A percentile compares a stretch with the other conserved stretches of the same genome.
Conservation (phyloP, 148 eudicot species). For the Polygonum maritimum region DNA sequence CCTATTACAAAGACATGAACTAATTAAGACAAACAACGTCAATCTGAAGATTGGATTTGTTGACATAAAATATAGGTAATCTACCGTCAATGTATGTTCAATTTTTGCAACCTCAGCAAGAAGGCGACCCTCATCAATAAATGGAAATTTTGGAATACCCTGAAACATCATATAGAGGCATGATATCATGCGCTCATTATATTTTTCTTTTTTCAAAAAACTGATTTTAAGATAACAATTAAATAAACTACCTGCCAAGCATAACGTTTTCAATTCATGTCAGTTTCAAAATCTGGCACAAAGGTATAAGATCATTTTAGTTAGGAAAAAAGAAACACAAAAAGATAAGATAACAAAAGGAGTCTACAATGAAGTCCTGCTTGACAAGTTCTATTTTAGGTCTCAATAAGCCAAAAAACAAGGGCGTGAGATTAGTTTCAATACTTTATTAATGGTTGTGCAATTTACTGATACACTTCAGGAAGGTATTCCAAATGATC, state of each 20-base stretch:
- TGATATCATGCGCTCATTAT: background rate
- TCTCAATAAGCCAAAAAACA: background rate
- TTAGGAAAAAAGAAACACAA: background rate
- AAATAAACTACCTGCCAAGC: constrained; percentile 68
- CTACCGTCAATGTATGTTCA: constrained; percentile 78
- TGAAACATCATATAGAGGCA: constrained; percentile 12
- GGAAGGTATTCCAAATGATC: background rate
- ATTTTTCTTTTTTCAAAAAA: background rate
- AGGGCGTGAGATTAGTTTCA: background rate
- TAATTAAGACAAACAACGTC: background rate
- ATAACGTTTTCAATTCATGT: constrained; percentile 93
- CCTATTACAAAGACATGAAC: constrained; percentile 24
- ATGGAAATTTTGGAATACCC: constrained; percentile 92
- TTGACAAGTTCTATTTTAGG: background rate
- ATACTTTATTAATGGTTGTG: background rate
- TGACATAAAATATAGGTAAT: background rate
- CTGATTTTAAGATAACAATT: background rate
- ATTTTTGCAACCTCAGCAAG: constrained; percentile 75
- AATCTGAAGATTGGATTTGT: background rate
- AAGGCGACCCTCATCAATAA: constrained; percentile 84
- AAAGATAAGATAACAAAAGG: background rate
- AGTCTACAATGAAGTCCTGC: background rate
- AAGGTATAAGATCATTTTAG: background rate
- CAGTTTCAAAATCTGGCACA: constrained; percentile 76
- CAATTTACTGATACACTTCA: background rate